Evolutionary conservation across 805 yeast genomes (phyloP).

Genomic region (Metschnikowia continentalis): DNA sequence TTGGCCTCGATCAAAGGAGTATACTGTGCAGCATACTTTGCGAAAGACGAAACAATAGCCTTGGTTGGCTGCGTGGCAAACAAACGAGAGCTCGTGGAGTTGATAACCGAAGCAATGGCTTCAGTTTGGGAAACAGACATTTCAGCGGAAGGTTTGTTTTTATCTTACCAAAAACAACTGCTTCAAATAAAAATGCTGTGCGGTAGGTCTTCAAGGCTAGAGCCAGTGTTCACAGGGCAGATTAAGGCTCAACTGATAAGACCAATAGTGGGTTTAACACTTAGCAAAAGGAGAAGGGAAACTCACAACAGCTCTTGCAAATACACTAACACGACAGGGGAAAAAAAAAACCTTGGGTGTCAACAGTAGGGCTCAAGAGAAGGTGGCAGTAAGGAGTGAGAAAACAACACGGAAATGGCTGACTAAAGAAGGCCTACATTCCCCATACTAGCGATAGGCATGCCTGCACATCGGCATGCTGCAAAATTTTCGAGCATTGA

Average conservation of each 20-base stretch:
- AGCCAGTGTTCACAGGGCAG: not conserved
- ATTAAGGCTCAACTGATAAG: not conserved
- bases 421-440: slow-evolving; percentile 1
- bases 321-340: not conserved
- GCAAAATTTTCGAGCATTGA: slow-evolving; percentile 17
- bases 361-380: not conserved
- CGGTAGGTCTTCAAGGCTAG: not conserved
- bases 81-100: slow-evolving; percentile 27
- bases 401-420: not conserved
- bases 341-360: not conserved
- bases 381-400: not conserved
- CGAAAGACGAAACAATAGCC: slow-evolving; percentile 33
- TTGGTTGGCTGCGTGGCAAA: slow-evolving; percentile 47
- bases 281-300: not conserved
- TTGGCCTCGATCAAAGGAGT: slow-evolving; percentile 38
- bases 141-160: no score
- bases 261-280: not conserved
- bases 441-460: slow-evolving; percentile 1
- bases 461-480: slow-evolving; percentile 11
- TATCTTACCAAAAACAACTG: no score
- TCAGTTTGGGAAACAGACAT: slow-evolving; percentile 15
- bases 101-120: slow-evolving; percentile 22
- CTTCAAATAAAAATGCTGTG: not conserved
- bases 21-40: slow-evolving; percentile 22
- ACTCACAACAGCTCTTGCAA: not conserved